phyloP scores from a whole-genome alignment of 441 rosid genomes.

The Adansonia gregorii region DNA sequence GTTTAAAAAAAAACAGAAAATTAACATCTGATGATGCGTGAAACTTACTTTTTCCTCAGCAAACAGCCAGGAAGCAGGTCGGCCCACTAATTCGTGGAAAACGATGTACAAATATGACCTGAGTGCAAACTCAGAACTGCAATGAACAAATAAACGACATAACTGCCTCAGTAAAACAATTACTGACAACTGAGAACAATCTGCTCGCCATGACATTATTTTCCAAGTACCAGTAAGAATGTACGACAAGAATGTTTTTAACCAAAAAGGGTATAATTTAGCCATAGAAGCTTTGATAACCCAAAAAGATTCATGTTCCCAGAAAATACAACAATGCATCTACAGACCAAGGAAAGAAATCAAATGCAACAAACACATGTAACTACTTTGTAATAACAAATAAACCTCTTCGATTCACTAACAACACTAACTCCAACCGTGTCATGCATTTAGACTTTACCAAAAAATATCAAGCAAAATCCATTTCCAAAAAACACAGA shows the following conservation, averaged over 20 bases:
- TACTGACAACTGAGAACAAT: background rate
- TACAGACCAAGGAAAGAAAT: background rate
- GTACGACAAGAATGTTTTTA: background rate
- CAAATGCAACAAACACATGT: background rate
- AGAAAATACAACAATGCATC: background rate
- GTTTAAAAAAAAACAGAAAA: background rate
- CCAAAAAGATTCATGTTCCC: background rate
- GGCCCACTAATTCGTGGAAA: conserved; percentile 79
- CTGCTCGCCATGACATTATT: background rate
- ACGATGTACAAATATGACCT: conserved; percentile 81
- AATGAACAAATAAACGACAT: conserved; percentile 26
- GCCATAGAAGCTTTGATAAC: background rate
- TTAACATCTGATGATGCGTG: conserved; percentile 23
- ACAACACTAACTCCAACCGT: background rate
- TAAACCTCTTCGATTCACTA: background rate
- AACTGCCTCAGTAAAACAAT: conserved; percentile 18
- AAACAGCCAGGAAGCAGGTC: conserved; percentile 84
- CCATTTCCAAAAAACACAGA: conserved; percentile 7
- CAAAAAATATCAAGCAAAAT: background rate
- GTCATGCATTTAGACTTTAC: background rate
- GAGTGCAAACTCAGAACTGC: conserved; percentile 92
- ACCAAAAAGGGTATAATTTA: background rate
- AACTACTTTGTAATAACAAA: background rate
- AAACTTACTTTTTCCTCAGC: conserved; percentile 74
- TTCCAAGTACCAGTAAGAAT: background rate